Evolutionary conservation across 2,329 filamentous ascomycete genomes (phyloP), one percentile per base, ranked within the genome.

Genomic region (Fonsecaea erecta): DNA sequence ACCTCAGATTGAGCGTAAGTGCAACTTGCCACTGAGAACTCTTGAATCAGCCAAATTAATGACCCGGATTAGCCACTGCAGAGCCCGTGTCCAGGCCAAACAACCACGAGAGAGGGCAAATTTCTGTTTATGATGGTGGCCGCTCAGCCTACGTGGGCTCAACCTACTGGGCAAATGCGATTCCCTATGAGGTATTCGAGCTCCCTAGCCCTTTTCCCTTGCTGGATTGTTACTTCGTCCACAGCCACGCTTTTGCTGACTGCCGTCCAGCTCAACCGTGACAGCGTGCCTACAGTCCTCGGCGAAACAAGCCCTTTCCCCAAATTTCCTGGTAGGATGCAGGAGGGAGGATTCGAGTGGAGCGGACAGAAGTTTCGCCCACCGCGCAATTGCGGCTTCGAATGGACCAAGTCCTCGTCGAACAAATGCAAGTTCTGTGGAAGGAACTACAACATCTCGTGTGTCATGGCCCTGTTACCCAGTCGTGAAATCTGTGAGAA

Each of bases 131-230:
- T 48, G 43, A 60, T 24, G 66, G 66, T 24, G 66, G 66, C 12
- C 64, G 66, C 32, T 65, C 67, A 21, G 53, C 43, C n/a, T 69
- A 69, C 40, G 30, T 55, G 14, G 67, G 67, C 18, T 67, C 65
- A 18, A 69, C 67, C 2, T 67, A 57, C 26, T 69, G 67, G 67
- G 67, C 61, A n/a, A 70, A 70, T 52, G 34, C 63, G n/a, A 68
- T 70, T 9, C 66, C 65, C 52, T 37, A 34, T 4, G 67, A 69
- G 63, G 67, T 69, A 64, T 11, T 37, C 35, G 43, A 48, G 9
- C 32, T 40, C 12, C 28, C 56, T 35, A 7, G 9, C 43, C 18
- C 26, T 48, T 18, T 58, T 35, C 55, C 18, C n/a, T 5, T 6
- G 6, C 2, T 11, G 3, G 11, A 5, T 8, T 18, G 18, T 5